Evolutionary conservation across 2,329 filamentous ascomycete genomes (phyloP), one percentile per base, ranked within the genome.

Genomic region (Aspergillus piperis): DNA sequence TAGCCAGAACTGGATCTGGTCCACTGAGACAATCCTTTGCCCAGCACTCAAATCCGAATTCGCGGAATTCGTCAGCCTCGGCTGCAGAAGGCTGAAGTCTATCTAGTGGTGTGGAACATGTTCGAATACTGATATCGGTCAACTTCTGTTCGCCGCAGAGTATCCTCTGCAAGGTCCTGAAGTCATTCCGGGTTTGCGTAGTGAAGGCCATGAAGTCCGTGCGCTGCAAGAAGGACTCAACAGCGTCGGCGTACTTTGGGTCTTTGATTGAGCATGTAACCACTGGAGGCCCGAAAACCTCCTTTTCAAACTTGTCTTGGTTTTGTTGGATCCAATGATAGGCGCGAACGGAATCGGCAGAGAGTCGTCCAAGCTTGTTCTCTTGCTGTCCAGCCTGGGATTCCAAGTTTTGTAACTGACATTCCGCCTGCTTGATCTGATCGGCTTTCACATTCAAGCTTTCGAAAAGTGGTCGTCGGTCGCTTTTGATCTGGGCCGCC

Each of bases 271-370:
- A 90, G 75, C 92, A 96, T 60, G 85, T 89, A 32, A 96, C 80
- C 70, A 95, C 85, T 0, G 93, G 88, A 5, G 93, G 93, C 0
- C 90, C 92, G 71, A 90, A 92, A 4, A 97, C 88, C 60, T 89
- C 83, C 65, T 89, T 86, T 70, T 90, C 85, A 64, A 97, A 95
- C 52, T 84, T 75, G 57, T 83, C 72, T 61, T 83, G 83, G 71
- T 99, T 87, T 2, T 86, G 75, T 70, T 91, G 84, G 54, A 98
- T 83, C 93, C 94, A 99, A 44, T 88, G 82, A 87, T 91, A 96
- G 2, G 88, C 92, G 65, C 73, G 80, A 10, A 84, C 84, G 2
- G 89, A 86, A 59, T 97, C 90, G 0, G 72, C 72, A 10, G 88
- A 89, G 0, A 83, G 15, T 5, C 72, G 81, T 55, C 80, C 81